Base-by-base conservation (phyloP, 345 rosid species). In the Geranium rotundifolium region DNA sequence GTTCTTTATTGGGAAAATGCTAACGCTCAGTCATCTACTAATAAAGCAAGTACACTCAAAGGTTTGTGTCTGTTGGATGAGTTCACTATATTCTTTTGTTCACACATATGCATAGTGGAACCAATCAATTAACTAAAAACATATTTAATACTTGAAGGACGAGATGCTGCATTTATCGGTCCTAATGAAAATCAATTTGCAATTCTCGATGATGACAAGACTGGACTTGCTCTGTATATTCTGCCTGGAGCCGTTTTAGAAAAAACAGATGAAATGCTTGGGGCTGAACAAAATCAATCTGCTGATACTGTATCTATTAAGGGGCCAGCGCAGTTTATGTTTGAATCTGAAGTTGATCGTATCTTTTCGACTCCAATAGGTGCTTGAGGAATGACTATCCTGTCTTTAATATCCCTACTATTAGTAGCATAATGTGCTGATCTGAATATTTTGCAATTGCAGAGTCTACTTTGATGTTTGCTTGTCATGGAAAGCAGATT, bases 301-400 rank as follows among this genome's bases (percentile, higher is more conserved):
- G 78, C 68, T 19, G 90, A 93, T 62, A 62, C 73, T 46, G 81
- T 82, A 71, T 79, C 92, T 61, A 73, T 86, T 80, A 83, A 70
- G 73, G 99, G 96, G 62, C 99, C 96, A 49, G 41, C 78, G 64
- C 86, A 83, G 66, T 90, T 88, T 77, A 62, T 86, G 89, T 93
- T 93, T 81, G 99, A 93, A 68, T 80, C 87, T 50, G 96, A 86
- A 80, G 85, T 93, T 12, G 96, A 93, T 75, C 88, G 83, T 62
- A 82, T 93, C 64, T 93, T 93, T 82, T 80, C 95, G 63, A 90
- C 99, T 69, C 96, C 99, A 17, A 76, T 88, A 86, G 99, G 99
- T 93, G 76, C 59, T 60, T 73, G 79, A 68, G 58, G 54, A 66
- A 62, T 71, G 69, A 63, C 60, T 55, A 29, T 68, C 12, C 57